phyloP scores from a whole-genome alignment of 352 stramenopile genomes.

The Thalassiosira allenii region DNA sequence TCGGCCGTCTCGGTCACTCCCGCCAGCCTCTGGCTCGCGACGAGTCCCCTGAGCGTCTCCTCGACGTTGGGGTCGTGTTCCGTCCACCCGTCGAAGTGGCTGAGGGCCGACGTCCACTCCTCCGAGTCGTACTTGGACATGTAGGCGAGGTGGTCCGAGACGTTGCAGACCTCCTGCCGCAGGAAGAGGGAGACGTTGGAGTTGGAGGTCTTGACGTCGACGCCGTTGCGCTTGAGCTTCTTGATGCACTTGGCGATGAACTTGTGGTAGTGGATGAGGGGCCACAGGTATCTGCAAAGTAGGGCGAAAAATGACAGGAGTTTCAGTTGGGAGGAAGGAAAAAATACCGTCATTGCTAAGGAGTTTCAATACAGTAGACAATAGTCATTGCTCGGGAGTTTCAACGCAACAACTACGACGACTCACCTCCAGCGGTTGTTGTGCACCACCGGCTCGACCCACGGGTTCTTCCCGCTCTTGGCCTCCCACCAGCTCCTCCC shows the following conservation, averaged over 20 bases:
- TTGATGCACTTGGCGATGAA: slow-evolving; percentile 86
- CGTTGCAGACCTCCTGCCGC: slow-evolving; percentile 82
- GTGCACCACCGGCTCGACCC: slow-evolving; percentile 84
- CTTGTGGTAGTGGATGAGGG: slow-evolving; percentile 87
- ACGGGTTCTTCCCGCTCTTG: slow-evolving; percentile 85
- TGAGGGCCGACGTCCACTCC: slow-evolving; percentile 78
- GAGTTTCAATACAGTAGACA: background rate
- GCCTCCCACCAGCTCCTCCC: slow-evolving; percentile 85
- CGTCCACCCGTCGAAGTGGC: slow-evolving; percentile 79
- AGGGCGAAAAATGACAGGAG: slow-evolving; percentile 11
- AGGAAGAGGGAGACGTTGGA: slow-evolving; percentile 82
- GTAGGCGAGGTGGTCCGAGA: slow-evolving; percentile 84
- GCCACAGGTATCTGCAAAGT: slow-evolving; percentile 82
- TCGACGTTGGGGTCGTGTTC: slow-evolving; percentile 52
- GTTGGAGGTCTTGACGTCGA: slow-evolving; percentile 80
- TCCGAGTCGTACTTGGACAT: slow-evolving; percentile 84
- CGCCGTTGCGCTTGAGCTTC: slow-evolving; percentile 85
- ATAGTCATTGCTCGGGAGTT: background rate
- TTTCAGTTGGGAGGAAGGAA: too few species aligned
- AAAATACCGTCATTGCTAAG: background rate
- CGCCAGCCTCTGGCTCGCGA: slow-evolving; percentile 68
- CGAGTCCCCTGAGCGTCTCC: slow-evolving; percentile 51
- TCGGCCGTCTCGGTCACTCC: slow-evolving; percentile 63
- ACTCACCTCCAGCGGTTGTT: slow-evolving; percentile 87
- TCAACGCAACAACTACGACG: background rate